phyloP scores from a whole-genome alignment of 2,329 filamentous ascomycete genomes.

The Trichoderma sp. region DNA sequence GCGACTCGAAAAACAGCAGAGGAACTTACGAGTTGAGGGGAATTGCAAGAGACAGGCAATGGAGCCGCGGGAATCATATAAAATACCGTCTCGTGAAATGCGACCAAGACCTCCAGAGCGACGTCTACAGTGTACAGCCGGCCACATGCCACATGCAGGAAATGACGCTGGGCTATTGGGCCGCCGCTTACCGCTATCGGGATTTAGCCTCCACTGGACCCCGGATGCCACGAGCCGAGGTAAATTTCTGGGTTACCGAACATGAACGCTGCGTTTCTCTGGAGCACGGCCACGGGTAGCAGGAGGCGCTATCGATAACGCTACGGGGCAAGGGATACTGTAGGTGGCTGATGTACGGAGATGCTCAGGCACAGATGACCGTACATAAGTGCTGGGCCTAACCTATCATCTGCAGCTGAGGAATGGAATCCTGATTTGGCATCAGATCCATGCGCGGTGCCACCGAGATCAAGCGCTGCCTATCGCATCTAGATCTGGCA shows the following conservation, averaged over 20 bases:
- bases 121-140: neutral
- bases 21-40: neutral
- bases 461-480: neutral
- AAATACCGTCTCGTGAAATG: conserved; percentile 4
- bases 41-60: conserved; percentile 1
- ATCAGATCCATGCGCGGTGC: neutral
- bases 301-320: conserved; percentile 15
- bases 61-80: conserved; percentile 19
- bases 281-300: neutral
- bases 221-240: conserved; percentile 27
- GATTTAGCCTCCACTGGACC: conserved; percentile 17
- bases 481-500: neutral
- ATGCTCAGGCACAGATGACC: neutral
- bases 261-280: neutral
- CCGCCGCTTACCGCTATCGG: conserved; percentile 21
- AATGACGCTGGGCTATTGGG: conserved; percentile 14
- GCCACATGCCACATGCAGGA: conserved; percentile 24
- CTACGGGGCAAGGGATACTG: conserved; percentile 16
- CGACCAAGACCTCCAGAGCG: neutral
- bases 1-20: neutral
- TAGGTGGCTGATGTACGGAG: neutral
- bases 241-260: conserved; percentile 13
- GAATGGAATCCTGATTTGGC: neutral
- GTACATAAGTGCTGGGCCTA: neutral
- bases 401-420: neutral